Evolutionary conservation across 148 eudicot species (phyloP).

Genomic region (Heliamphora exappendiculata): DNA sequence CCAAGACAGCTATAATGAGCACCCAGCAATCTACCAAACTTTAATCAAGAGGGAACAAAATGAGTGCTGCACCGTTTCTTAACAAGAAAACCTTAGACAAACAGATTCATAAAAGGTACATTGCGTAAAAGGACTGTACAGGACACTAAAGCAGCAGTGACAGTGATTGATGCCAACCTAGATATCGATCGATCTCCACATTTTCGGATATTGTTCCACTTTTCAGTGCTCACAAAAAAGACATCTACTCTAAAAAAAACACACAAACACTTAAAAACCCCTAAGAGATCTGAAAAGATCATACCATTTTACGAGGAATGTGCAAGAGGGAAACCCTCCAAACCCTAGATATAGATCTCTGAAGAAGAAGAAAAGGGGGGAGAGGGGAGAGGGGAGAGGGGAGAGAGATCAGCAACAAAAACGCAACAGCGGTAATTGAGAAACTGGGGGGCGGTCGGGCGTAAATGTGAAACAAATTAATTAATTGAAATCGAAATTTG

Average conservation of each 20-base stretch:
- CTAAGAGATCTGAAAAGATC: neutral
- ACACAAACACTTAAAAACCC: neutral
- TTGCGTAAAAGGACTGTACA: neutral
- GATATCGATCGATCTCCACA: neutral
- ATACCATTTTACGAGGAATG: neutral
- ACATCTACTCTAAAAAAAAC: no score
- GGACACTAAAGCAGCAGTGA: neutral
- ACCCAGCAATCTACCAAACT: neutral
- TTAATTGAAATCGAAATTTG: neutral
- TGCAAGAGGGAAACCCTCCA: neutral
- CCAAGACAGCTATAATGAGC: neutral
- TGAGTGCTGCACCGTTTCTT: neutral
- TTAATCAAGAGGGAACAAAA: neutral
- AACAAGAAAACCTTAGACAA: neutral
- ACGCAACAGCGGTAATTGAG: neutral
- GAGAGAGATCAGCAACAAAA: neutral
- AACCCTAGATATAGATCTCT: conserved; percentile 8
- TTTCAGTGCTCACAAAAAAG: neutral
- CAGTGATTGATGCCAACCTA: conserved; percentile 8
- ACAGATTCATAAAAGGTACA: neutral
- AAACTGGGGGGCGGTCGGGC: no score
- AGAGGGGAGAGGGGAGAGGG: no score
- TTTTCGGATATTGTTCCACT: neutral
- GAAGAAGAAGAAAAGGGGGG: neutral
- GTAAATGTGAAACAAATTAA: neutral